Base-by-base conservation (phyloP, 2,329 filamentous ascomycete genomes). In the Xylariomycetidae sp. region DNA sequence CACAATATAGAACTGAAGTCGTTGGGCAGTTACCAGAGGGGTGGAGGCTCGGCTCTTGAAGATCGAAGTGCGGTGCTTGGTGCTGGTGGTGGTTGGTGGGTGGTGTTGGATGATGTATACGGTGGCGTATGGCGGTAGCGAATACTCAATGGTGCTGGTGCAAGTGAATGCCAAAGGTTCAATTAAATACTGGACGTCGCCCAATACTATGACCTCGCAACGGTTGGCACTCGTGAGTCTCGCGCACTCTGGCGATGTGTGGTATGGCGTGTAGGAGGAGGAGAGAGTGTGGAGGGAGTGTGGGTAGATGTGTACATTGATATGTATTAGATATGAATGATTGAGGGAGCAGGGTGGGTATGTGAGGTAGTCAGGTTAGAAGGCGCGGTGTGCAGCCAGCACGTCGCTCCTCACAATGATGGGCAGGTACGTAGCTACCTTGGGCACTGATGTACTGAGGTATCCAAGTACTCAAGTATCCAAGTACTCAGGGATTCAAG, bases 401-500 rank as follows among this genome's bases (percentile, higher is more conserved):
- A n/a, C n/a, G n/a, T n/a, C n/a, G n/a, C n/a, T n/a, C n/a, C n/a
- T n/a, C n/a, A n/a, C n/a, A n/a, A n/a, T n/a, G n/a, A n/a, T n/a
- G n/a, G n/a, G 20, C 8, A 23, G 20, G n/a, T 23, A 8, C 20
- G n/a, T 23, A 23, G 20, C 20, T 23, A 8, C 20, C 20, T 23
- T 23, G 20, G 20, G 20, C 8, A 23, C n/a, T 23, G 8, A 23
- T 8, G 20, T 23, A 23, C 20, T 23, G 8, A 23, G 20, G 20
- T 23, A 38, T 28, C 25, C 33, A 20, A 34, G 23, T 27, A 29
- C 27, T 16, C 15, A 12, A n/a, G 15, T 32, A 36, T 22, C 27
- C 4, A 30, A 12, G 16, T 49, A 49, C 44, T 16, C 35, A 13
- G 8, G 39, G 48, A 48, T 28, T 16, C 26, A n/a, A 6, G 33